Percentiles rank a stretch among this genome's conserved stretches.
Evolutionary conservation across 257 asterid species (phyloP).

Genomic region (Euphrasia confusa): DNA sequence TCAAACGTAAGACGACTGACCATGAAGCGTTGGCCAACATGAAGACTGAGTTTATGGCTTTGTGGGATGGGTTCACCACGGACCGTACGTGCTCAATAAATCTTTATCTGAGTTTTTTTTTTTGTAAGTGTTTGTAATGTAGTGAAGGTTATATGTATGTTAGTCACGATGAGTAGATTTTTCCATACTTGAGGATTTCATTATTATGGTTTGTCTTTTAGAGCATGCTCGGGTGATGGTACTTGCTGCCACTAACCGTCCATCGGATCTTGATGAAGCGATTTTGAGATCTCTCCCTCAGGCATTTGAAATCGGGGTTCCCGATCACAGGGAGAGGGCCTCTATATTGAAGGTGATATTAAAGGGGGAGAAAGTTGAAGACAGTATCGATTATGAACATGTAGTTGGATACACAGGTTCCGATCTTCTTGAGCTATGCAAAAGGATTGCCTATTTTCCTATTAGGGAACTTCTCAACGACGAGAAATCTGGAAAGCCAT

Average conservation of each 20-base stretch:
- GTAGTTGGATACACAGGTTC: constrained; percentile 92
- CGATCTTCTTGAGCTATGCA: constrained; percentile 86
- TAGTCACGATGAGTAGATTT: neutral
- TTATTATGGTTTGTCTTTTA: constrained; percentile 26
- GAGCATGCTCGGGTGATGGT: constrained; percentile 92
- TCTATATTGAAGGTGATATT: constrained; percentile 76
- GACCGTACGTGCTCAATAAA: constrained; percentile 50
- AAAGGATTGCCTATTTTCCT: constrained; percentile 87
- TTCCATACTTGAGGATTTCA: neutral
- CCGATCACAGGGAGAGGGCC: constrained; percentile 59
- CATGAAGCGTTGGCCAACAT: constrained; percentile 80
- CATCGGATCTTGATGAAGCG: constrained; percentile 98
- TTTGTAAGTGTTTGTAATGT: constrained; percentile 1
- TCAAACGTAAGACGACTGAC: constrained; percentile 76
- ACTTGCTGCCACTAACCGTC: constrained; percentile 95
- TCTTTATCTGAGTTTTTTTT: neutral
- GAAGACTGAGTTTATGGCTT: constrained; percentile 97
- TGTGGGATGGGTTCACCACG: constrained; percentile 99
- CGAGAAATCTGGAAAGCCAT: constrained; percentile 57
- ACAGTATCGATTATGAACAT: constrained; percentile 51
- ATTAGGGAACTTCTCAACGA: constrained; percentile 69
- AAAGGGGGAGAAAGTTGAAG: constrained; percentile 70
- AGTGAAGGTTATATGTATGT: neutral
- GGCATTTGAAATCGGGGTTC: constrained; percentile 87
- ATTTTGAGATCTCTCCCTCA: constrained; percentile 93